Evolutionary conservation across 306 rosid genomes (phyloP).

Genomic region (Gleditsia sinensis): DNA sequence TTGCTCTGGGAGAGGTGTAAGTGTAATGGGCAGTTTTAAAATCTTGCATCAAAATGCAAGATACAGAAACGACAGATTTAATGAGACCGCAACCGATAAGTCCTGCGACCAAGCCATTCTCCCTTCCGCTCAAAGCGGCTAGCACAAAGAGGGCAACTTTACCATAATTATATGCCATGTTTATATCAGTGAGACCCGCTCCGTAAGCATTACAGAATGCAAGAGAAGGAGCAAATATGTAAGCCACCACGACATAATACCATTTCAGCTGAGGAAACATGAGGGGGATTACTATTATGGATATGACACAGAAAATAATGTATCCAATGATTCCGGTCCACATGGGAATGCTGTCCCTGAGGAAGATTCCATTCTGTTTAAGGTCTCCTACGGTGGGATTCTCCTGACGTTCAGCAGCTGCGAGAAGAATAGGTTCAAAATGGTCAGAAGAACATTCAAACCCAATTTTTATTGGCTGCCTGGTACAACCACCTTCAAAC

Average conservation of each 20-base stretch:
- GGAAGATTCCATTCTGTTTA: slow-evolving; percentile 52
- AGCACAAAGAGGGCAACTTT: slow-evolving; percentile 79
- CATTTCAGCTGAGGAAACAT: slow-evolving; percentile 32
- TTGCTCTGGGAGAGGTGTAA: slow-evolving; percentile 80
- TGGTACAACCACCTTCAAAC: too few relatives aligned
- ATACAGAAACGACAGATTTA: slow-evolving; percentile 72
- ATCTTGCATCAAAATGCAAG: slow-evolving; percentile 91
- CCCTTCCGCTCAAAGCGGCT: slow-evolving; percentile 57
- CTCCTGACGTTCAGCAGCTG: slow-evolving; percentile 40
- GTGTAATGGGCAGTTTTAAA: slow-evolving; percentile 90
- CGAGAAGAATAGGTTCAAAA: neutral
- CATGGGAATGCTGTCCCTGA: slow-evolving; percentile 67
- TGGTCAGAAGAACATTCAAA: slow-evolving; percentile 1
- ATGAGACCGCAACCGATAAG: slow-evolving; percentile 81
- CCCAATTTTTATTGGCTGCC: neutral
- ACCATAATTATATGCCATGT: slow-evolving; percentile 96
- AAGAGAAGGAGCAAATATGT: slow-evolving; percentile 70
- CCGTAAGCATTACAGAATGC: slow-evolving; percentile 98
- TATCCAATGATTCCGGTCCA: slow-evolving; percentile 45
- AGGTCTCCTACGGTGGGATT: slow-evolving; percentile 32
- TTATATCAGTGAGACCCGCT: slow-evolving; percentile 89
- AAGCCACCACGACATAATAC: slow-evolving; percentile 31
- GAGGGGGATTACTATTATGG: slow-evolving; percentile 59
- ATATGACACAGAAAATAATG: slow-evolving; percentile 25
- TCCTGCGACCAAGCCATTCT: slow-evolving; percentile 38